Evolutionary conservation across 192 early-diverging fungal species (phyloP).

Genomic region (Gryganskiella cystojenkinii): DNA sequence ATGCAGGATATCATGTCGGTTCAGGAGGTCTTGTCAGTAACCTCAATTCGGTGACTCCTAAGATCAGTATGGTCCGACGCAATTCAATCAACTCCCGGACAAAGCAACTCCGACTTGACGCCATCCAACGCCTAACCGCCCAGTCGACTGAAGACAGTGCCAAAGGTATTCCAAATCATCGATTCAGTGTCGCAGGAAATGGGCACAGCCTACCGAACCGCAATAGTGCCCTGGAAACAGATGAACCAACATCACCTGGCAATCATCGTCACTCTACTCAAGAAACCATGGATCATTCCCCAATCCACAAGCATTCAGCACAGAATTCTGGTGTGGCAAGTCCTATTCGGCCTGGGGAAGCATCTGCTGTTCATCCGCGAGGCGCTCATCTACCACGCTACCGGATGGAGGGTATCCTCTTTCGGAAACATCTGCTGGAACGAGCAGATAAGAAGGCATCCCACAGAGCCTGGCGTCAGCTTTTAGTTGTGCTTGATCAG

Average conservation of each 20-base stretch:
- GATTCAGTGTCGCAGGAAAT: background rate
- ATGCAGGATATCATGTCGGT: background rate
- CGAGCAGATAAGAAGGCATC: conserved; percentile 78
- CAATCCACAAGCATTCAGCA: background rate
- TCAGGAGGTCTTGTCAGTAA: conserved; percentile 11
- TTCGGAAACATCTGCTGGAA: conserved; percentile 87
- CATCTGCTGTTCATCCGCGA: conserved; percentile 5
- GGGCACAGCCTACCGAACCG: no score
- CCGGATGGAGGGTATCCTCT: conserved; percentile 77
- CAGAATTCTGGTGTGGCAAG: background rate
- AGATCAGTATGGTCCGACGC: conserved; percentile 14
- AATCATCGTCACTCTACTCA: background rate
- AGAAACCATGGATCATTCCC: background rate
- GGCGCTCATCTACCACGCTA: conserved; percentile 25
- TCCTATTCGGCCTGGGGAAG: no score
- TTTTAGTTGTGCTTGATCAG: conserved; percentile 74
- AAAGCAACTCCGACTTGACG: conserved; percentile 31
- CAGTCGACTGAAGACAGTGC: background rate
- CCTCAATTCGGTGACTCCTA: background rate
- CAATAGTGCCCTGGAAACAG: no score
- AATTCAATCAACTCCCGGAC: conserved; percentile 25
- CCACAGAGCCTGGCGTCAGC: conserved; percentile 85
- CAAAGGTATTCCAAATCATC: background rate
- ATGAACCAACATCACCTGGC: no score
- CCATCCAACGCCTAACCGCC: conserved; percentile 19